Conservation (phyloP, 495 filamentous ascomycete genomes). For the Hyphodiscus hymeniophilus region DNA sequence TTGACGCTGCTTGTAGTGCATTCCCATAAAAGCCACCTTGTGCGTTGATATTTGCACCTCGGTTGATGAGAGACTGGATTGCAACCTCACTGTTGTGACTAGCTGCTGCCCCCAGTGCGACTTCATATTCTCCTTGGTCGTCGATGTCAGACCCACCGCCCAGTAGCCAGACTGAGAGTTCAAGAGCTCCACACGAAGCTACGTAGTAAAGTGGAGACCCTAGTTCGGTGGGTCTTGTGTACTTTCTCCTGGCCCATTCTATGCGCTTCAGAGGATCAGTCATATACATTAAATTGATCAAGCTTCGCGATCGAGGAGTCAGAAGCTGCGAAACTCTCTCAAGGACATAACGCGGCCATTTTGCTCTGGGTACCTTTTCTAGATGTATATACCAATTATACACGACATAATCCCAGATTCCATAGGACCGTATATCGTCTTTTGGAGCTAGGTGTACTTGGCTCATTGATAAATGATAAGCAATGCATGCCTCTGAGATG, state of each 20-base stretch:
- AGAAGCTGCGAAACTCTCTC: too few relatives aligned
- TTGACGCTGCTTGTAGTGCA: slow-evolving; percentile 3
- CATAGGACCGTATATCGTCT: not conserved
- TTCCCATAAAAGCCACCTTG: not conserved
- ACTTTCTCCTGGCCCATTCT: too few relatives aligned
- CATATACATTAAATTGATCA: too few relatives aligned
- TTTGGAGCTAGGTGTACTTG: not conserved
- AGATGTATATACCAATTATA: not conserved
- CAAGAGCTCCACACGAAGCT: too few relatives aligned
- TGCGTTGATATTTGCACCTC: not conserved
- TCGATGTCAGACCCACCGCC: not conserved
- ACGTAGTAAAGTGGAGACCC: too few relatives aligned
- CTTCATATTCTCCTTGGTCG: not conserved
- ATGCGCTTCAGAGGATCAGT: too few relatives aligned
- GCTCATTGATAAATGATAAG: not conserved
- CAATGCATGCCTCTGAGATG: not conserved
- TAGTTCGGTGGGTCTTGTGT: too few relatives aligned
- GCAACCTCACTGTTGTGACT: not conserved
- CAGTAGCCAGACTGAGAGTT: not conserved
- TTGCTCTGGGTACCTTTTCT: not conserved
- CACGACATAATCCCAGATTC: not conserved
- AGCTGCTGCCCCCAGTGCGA: not conserved
- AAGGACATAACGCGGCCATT: too few relatives aligned
- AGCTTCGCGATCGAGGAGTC: too few relatives aligned
- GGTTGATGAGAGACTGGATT: not conserved